Base-by-base conservation (phyloP, 768 basidiomycete species). In the Lentinula boryana region DNA sequence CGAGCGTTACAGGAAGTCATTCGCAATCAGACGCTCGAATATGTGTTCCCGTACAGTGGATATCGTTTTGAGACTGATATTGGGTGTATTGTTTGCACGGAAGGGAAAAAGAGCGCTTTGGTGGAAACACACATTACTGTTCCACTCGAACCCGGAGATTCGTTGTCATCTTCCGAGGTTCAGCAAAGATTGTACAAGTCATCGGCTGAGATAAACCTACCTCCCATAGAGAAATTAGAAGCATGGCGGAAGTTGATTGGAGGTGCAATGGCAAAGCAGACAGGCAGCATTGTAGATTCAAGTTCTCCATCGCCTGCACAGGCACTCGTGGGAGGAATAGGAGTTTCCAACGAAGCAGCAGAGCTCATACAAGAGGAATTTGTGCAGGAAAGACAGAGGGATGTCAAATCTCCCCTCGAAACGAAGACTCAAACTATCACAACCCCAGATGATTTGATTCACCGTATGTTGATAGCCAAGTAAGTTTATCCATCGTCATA, bases 331-430 rank as follows among this genome's bases (percentile, higher is more conserved):
- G 55, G 55, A 41, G 55, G 55, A 12, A 56, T 56, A 7, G 55
- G 55, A 2, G 55, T 56, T 38, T 56, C 55, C 38, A 38, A 73
- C 12, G 78, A 83, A 4, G 86, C 86, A n/a, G 77, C 86, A 76
- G 91, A 88, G 63, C 38, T 86, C 64, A 87, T 93, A 38, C 87
- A 91, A 76, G 80, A 86, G 5, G 88, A 91, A 60, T 93, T 93
- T 67, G 88, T 83, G 5, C 69, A 70, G 12, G 76, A 80, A 65
- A 67, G 80, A 35, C 70, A 74, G 60, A 49, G 5, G 7, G 46
- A 13, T 5, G 57, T 44, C 2, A 49, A 44, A 58, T 33, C 32
- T 33, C 32, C 51, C 9, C 71, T 80, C 53, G 76, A 76, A 68
- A 68, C 70, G 48, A 68, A 76, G 58, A 68, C 66, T 13, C 70